Conservation (phyloP, 257 asterid genomes). For the Schizonepeta tenuifolia region DNA sequence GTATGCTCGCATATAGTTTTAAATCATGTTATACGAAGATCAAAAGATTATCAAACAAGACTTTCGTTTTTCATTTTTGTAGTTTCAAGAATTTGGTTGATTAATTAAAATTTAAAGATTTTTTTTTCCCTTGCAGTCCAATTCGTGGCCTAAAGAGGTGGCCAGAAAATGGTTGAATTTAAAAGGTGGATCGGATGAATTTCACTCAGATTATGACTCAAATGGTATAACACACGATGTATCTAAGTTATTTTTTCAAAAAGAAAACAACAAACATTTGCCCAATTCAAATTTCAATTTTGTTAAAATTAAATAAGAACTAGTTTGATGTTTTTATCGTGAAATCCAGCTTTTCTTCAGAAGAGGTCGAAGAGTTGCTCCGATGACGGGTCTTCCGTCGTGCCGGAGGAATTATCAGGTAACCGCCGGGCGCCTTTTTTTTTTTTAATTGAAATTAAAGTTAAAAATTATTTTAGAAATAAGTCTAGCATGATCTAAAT, state of each 20-base stretch:
- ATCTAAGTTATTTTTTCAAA: not conserved
- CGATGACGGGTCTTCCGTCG: constrained; percentile 62
- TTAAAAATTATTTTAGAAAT: not conserved
- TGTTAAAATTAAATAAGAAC: not conserved
- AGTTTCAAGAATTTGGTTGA: not conserved
- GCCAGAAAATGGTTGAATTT: constrained; percentile 70
- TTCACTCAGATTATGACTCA: constrained; percentile 57
- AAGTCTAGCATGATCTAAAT: not conserved
- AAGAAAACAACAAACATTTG: too few relatives aligned
- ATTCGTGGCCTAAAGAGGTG: constrained; percentile 68
- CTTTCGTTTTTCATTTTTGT: not conserved
- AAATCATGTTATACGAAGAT: too few relatives aligned
- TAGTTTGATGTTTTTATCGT: not conserved
- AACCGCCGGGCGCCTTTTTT: not conserved
- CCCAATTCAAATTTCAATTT: not conserved
- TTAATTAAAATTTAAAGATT: not conserved
- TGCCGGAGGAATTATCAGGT: constrained; percentile 83
- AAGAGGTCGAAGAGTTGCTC: constrained; percentile 62
- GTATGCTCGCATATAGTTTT: too few relatives aligned
- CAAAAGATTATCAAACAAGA: too few relatives aligned
- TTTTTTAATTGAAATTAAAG: not conserved
- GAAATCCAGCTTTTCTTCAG: constrained; percentile 32
- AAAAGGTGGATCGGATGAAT: constrained; percentile 52
- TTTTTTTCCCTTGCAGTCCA: constrained; percentile 46
- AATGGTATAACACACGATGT: constrained; percentile 45